Conservation (phyloP, 2,329 filamentous ascomycete species). For the Rutstroemia sp. region DNA sequence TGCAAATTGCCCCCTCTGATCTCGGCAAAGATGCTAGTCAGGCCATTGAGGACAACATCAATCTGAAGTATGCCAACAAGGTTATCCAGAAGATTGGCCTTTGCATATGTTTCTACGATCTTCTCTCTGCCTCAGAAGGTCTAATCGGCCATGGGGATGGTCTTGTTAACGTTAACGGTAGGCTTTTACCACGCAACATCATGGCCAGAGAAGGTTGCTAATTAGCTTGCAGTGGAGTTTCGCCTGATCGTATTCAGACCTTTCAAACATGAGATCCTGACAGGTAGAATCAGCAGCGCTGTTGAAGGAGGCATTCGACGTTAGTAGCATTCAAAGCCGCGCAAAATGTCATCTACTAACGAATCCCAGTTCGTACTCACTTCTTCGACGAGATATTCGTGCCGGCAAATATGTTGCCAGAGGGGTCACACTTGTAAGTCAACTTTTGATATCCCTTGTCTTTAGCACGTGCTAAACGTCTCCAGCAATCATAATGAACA, state of each 20-base stretch:
- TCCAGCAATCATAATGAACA: conserved; percentile 64
- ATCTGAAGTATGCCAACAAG: conserved; percentile 93
- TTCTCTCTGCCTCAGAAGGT: conserved; percentile 84
- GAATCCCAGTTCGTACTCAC: conserved; percentile 61
- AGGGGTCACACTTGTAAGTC: conserved; percentile 67
- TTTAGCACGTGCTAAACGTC: conserved; percentile 5
- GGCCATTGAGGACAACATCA: conserved; percentile 94
- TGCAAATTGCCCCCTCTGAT: conserved; percentile 84
- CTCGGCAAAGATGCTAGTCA: conserved; percentile 76
- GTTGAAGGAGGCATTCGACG: conserved; percentile 65
- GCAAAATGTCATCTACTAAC: neutral
- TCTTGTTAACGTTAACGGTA: conserved; percentile 89
- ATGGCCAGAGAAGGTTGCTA: neutral
- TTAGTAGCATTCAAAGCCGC: conserved; percentile 30
- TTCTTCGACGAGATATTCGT: conserved; percentile 94
- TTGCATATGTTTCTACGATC: conserved; percentile 87
- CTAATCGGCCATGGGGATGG: conserved; percentile 90
- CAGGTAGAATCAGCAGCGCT: conserved; percentile 73
- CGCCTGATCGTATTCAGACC: conserved; percentile 89
- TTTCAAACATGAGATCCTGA: conserved; percentile 88
- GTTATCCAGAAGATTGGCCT: conserved; percentile 91
- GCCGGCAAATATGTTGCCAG: conserved; percentile 64
- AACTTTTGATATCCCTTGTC: neutral
- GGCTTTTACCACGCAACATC: conserved; percentile 12
- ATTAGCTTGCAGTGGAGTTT: conserved; percentile 66